Percentiles rank a stretch among this genome's conserved stretches.
phyloP scores from a whole-genome alignment of 345 rosid species.

The Eucalyptus cloeziana region DNA sequence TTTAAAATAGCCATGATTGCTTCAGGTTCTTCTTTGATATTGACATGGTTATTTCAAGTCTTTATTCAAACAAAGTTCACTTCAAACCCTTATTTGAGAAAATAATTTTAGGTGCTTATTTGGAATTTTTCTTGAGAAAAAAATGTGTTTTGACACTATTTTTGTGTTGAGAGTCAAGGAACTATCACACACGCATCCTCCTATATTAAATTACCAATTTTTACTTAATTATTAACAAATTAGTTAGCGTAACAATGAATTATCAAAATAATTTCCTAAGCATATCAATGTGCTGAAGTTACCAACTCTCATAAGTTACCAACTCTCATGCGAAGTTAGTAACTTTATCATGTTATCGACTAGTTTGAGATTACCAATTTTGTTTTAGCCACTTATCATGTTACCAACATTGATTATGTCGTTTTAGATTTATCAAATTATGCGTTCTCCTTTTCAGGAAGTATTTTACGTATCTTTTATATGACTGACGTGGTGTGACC shows the following conservation, averaged over 20 bases:
- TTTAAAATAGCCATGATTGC: no score
- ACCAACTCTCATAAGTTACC: neutral
- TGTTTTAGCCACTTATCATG: neutral
- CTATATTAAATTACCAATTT: neutral
- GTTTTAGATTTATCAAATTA: no score
- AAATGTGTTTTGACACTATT: no score
- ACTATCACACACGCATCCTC: neutral
- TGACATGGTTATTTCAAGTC: accelerated
- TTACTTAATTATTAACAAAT: neutral
- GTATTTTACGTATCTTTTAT: neutral
- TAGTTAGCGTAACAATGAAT: neutral
- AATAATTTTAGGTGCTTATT: no score
- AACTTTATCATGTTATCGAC: neutral
- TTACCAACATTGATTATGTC: neutral
- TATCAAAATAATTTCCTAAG: neutral
- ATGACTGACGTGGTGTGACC: neutral
- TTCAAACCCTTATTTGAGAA: no score
- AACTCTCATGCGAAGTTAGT: neutral
- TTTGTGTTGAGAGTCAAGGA: no score
- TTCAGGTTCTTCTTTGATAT: no score
- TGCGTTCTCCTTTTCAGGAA: neutral
- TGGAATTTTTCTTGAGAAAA: no score
- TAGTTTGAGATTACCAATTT: neutral
- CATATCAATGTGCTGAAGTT: neutral
- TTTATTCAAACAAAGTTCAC: no score